Evolutionary conservation across 2,329 filamentous ascomycete species (phyloP), one percentile per base, ranked within the genome.

Genomic region (Fusarium acutatum): DNA sequence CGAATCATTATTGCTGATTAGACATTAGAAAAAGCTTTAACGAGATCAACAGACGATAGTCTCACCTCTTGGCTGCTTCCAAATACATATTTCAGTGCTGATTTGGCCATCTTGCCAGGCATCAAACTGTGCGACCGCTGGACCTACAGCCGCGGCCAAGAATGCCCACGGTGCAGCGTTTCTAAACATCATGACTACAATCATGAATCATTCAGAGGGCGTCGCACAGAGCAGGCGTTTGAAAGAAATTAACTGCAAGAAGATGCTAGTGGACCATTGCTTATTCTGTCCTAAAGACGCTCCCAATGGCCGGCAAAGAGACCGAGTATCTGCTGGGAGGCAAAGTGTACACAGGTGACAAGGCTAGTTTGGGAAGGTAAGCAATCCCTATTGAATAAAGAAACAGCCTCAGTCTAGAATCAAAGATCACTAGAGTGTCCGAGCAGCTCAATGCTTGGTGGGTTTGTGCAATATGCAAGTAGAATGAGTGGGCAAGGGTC

Each of bases 31-130:
- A 40, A 40, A 38, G 53, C 44, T 26, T 37, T 10, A 4, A 30
- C 18, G 20, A 14, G n/a, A 18, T 20, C 8, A 44, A 14, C 22
- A 18, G 41, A 56, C 38, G 10, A 24, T 22, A 34, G 43, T 62
- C 77, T 67, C 76, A 85, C 84, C 84, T 82, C 84, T 81, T 20
- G 82, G 82, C 73, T 84, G 81, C 56, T 78, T 59, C 91, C 91
- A 93, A 53, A 79, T 80, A 78, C 90, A 92, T 78, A 93, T 88
- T 20, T 86, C 87, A 11, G 88, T 84, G 76, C 88, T 90, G 60
- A 89, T 81, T 78, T 92, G 88, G 41, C 81, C 80, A 4, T 79
- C 49, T n/a, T 75, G 60, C 89, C 89, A 91, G 32, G 81, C 80
- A 79, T 60, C 83, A 76, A 78, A 81, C 67, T 88, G 88, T 24